These are phyloP conservation scores for Mycoemilia scoparia DNA, from an alignment of 192 early-diverging fungal species.

Conservation along the genomic window DNA sequence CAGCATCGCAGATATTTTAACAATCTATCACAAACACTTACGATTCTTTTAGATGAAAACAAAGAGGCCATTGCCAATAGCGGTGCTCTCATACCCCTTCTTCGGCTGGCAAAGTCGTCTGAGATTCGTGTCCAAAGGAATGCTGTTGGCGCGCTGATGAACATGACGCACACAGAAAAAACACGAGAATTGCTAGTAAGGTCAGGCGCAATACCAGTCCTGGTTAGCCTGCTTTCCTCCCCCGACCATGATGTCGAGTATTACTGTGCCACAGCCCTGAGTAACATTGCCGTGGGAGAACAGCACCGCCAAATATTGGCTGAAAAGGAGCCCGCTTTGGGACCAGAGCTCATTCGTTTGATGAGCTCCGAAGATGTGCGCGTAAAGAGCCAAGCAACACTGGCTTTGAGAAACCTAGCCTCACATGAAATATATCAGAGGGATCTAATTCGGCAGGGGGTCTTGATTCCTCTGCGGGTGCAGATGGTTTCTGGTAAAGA, in stretches of 20 bases:
- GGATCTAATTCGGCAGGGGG: slow-evolving; percentile 59
- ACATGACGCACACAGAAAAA: slow-evolving; percentile 81
- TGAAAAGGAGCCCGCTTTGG: slow-evolving; percentile 50
- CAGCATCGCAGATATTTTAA: slow-evolving; percentile 1
- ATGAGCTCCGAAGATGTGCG: slow-evolving; percentile 61
- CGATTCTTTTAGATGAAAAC: slow-evolving; percentile 73
- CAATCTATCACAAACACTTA: slow-evolving; percentile 3
- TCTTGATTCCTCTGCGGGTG: slow-evolving; percentile 49
- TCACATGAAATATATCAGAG: slow-evolving; percentile 64
- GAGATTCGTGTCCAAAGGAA: slow-evolving; percentile 79
- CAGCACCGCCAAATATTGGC: slow-evolving; percentile 44
- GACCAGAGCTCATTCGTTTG: slow-evolving; percentile 56
- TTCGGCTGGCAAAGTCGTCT: slow-evolving; percentile 52
- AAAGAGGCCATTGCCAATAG: slow-evolving; percentile 76
- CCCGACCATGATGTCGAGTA: slow-evolving; percentile 75
- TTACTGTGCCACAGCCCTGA: slow-evolving; percentile 75
- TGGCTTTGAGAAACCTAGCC: slow-evolving; percentile 74
- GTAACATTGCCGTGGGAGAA: slow-evolving; percentile 75
- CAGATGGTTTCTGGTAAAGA: slow-evolving; percentile 56
- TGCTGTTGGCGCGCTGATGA: slow-evolving; percentile 75
- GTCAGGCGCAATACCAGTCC: slow-evolving; percentile 63
- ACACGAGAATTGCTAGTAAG: slow-evolving; percentile 68
- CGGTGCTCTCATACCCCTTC: slow-evolving; percentile 54
- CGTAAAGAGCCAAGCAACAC: slow-evolving; percentile 74
- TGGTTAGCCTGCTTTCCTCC: slow-evolving; percentile 54